phyloP scores from a whole-genome alignment of 192 early-diverging fungal species.

The Thoreauomyces humboldtii region DNA sequence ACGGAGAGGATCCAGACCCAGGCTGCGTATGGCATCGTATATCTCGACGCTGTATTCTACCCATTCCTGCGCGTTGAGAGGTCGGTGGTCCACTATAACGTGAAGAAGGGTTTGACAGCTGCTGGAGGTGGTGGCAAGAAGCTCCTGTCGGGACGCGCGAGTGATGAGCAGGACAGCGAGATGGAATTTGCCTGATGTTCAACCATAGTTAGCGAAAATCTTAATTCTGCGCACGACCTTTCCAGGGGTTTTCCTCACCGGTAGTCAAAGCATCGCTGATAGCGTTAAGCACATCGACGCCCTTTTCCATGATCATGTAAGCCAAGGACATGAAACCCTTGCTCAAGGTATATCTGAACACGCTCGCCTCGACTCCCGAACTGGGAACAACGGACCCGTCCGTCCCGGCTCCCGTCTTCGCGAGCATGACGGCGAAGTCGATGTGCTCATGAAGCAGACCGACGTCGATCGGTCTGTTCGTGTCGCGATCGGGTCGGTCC shows the following conservation, averaged over 20 bases:
- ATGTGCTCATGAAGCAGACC: constrained; percentile 38
- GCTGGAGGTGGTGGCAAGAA: too few species aligned
- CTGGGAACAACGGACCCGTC: not conserved
- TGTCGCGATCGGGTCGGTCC: constrained; percentile 29
- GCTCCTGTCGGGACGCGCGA: not conserved
- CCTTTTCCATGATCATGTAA: constrained; percentile 49
- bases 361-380: constrained; percentile 16
- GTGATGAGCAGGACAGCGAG: constrained; percentile 42
- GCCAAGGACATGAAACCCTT: constrained; percentile 46
- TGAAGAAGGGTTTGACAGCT: constrained; percentile 48
- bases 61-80: constrained; percentile 36
- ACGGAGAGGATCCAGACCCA: constrained; percentile 8
- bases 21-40: constrained; percentile 19
- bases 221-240: too few species aligned
- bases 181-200: constrained; percentile 42
- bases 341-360: constrained; percentile 37
- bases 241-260: not conserved
- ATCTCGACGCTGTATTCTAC: constrained; percentile 43
- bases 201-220: constrained; percentile 9
- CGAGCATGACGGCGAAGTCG: constrained; percentile 50
- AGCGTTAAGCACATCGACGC: constrained; percentile 30
- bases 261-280: constrained; percentile 37
- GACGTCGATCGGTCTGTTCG: constrained; percentile 47
- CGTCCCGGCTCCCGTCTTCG: constrained; percentile 32
- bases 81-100: constrained; percentile 39